Evolutionary conservation across 352 stramenopile genomes (phyloP), one percentile per base, ranked within the genome.

Genomic region (Phytophthora parvispora): DNA sequence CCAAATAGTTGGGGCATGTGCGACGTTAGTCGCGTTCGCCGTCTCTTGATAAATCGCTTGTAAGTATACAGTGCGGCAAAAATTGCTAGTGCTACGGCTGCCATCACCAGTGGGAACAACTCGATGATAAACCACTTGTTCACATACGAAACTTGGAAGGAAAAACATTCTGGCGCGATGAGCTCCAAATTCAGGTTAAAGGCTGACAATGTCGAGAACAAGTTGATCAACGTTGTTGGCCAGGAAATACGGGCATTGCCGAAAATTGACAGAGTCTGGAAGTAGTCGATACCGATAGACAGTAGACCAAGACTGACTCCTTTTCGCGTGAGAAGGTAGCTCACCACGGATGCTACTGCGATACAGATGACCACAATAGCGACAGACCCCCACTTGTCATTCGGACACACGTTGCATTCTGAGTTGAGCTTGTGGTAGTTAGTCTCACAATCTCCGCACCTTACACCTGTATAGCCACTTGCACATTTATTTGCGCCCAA

Each of bases 171-270:
- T 2, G 89, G 90, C 13, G 86, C 88, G 18, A 91, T 78, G 28
- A 97, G 75, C 49, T 97, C 88, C 8, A 97, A 36, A 55, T 97
- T 95, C 36, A 97, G 70, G 36, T 94, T 96, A 74, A 96, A 94
- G 8, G 87, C 83, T 22, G 80, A 90, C 28, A 96, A 63, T 15
- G 81, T 85, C 6, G 82, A 80, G 57, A 92, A 94, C 9, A 95
- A 69, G 13, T 70, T 74, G n/a, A 90, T 74, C 13, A 97, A 38
- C 15, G 74, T 64, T 43, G 64, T 25, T 9, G 90, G 90, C 90
- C 90, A 97, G 16, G 77, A 60, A 51, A 96, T 81, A 5, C 80
- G 79, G 6, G 88, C 79, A 49, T 84, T 84, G 7, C 83, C 86
- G 48, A 97, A 95, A 47, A 97, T 89, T 9, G 86, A 86, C 2